Evolutionary conservation across 345 rosid genomes (phyloP).

Genomic region (Lumnitzera littorea): DNA sequence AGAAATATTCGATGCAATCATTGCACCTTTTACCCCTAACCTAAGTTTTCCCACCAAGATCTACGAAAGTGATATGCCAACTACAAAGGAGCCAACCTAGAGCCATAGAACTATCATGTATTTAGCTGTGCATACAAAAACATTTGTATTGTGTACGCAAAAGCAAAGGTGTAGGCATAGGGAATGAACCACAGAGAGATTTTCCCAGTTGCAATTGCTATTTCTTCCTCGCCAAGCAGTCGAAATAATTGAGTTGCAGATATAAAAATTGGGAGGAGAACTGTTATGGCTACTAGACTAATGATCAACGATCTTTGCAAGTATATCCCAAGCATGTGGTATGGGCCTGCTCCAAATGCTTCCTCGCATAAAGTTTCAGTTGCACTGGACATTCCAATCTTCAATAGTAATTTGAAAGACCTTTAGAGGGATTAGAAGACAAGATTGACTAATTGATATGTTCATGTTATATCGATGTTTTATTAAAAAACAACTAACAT

Average conservation of each 20-base stretch:
- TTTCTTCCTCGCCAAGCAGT: background rate
- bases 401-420: background rate
- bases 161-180: background rate
- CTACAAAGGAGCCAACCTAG: background rate
- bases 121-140: slow-evolving; percentile 22
- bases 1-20: background rate
- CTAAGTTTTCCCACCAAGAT: background rate
- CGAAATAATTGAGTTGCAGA: background rate
- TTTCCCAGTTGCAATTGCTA: background rate
- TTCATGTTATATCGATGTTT: too few species aligned
- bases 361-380: slow-evolving; percentile 32
- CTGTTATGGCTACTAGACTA: background rate
- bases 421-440: background rate
- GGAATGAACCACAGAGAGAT: slow-evolving; percentile 5
- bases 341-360: slow-evolving; percentile 28
- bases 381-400: slow-evolving; percentile 37
- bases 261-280: slow-evolving; percentile 3
- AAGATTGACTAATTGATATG: background rate
- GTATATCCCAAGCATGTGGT: slow-evolving; percentile 26
- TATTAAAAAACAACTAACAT: too few species aligned
- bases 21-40: slow-evolving; percentile 1
- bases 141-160: slow-evolving; percentile 15
- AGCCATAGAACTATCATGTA: background rate
- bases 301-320: slow-evolving; percentile 25
- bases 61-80: slow-evolving; percentile 3